Evolutionary conservation across 208 protist genomes (phyloP).

Genomic region (Endotrypanum monterogeii): DNA sequence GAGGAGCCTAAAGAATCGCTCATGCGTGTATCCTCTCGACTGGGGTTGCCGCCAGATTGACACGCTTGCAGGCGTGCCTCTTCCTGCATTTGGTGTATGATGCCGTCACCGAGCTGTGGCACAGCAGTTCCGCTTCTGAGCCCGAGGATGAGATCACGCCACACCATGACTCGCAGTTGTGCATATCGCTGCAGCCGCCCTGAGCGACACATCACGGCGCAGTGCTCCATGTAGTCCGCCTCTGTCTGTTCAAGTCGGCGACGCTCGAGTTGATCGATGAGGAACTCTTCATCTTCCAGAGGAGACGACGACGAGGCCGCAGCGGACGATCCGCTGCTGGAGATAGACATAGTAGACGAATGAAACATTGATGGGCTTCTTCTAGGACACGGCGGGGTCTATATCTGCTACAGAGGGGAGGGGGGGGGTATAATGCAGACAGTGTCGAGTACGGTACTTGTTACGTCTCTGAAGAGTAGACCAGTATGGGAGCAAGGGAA

Average conservation of each 20-base stretch:
- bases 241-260: constrained; percentile 17
- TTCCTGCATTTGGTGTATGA: constrained; percentile 31
- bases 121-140: constrained; percentile 18
- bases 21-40: constrained; percentile 19
- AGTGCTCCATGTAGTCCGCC: constrained; percentile 46
- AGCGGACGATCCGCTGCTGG: background rate
- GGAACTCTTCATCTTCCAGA: constrained; percentile 9
- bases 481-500: background rate
- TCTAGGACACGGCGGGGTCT: background rate
- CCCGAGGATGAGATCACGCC: constrained; percentile 56
- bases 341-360: constrained; percentile 1
- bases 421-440: background rate
- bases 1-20: constrained; percentile 17
- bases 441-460: too few relatives aligned
- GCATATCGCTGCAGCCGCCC: constrained; percentile 34
- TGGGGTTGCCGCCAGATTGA: constrained; percentile 3
- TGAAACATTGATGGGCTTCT: background rate
- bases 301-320: constrained; percentile 1
- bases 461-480: background rate
- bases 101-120: constrained; percentile 43
- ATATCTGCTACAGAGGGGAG: background rate
- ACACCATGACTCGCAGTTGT: constrained; percentile 54
- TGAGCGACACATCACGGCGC: constrained; percentile 30
- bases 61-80: constrained; percentile 21
- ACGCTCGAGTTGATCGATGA: constrained; percentile 18